Conservation (phyloP, 1,284 basidiomycete genomes). For the Prillingera fragicola region DNA sequence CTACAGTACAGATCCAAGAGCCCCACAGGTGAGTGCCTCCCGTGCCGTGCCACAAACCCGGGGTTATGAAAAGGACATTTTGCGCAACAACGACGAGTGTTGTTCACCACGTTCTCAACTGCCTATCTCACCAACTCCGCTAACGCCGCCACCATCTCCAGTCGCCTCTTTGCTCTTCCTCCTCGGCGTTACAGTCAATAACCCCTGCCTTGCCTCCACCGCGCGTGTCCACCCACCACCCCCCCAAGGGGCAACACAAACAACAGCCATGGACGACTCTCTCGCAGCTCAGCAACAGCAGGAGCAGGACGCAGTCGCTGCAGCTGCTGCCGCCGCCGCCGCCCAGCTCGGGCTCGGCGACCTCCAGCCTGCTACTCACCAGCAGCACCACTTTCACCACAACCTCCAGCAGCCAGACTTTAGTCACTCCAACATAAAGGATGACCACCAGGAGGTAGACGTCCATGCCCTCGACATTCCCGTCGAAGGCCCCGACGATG, state of each 20-base stretch:
- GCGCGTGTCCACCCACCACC: constrained; percentile 12
- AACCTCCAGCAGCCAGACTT: constrained; percentile 40
- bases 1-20: too few species aligned
- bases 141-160: not conserved
- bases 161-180: constrained; percentile 2
- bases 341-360: constrained; percentile 27
- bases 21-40: too few species aligned
- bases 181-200: constrained; percentile 20
- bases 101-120: not conserved
- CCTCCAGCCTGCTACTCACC: constrained; percentile 14
- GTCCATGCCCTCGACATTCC: constrained; percentile 19
- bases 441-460: constrained; percentile 16
- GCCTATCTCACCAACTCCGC: not conserved
- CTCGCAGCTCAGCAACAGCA: constrained; percentile 29
- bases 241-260: constrained; percentile 4
- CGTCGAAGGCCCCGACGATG: constrained; percentile 15
- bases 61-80: too few species aligned
- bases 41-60: too few species aligned
- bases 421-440: constrained; percentile 24
- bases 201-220: constrained; percentile 21
- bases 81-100: too few species aligned
- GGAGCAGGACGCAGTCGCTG: constrained; percentile 35
- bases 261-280: constrained; percentile 26
- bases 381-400: constrained; percentile 32
- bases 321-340: constrained; percentile 33